These are phyloP conservation scores for Ophiostoma tasmaniense DNA, from an alignment of 2,329 filamentous ascomycete genomes.

Conservation along the genomic window DNA sequence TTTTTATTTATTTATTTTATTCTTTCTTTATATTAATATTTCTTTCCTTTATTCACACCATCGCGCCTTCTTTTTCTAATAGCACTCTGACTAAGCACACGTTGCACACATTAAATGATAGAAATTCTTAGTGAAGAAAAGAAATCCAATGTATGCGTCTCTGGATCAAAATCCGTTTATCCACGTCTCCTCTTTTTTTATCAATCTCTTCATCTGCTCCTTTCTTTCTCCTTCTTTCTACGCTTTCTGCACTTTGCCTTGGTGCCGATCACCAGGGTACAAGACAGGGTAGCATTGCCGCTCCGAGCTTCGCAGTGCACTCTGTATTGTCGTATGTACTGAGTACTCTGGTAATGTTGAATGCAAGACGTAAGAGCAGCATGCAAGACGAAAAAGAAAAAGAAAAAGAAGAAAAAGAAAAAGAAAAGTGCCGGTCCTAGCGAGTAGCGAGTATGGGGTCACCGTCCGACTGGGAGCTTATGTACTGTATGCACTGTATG, in stretches of 20 bases:
- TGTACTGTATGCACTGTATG: too few species aligned
- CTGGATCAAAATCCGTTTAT: neutral
- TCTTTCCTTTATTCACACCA: neutral
- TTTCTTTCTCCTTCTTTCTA: neutral
- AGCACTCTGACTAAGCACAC: too few species aligned
- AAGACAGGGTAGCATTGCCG: conserved; percentile 4
- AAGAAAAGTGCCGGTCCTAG: neutral
- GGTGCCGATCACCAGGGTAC: conserved; percentile 3
- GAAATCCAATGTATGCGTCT: neutral
- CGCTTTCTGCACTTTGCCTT: neutral
- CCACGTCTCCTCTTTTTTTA: conserved; percentile 6
- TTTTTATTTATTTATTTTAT: neutral
- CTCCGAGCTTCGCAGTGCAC: neutral
- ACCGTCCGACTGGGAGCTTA: neutral
- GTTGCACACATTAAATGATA: too few species aligned
- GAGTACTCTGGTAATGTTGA: too few species aligned
- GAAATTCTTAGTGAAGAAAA: neutral
- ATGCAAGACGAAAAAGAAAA: neutral
- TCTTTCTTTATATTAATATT: too few species aligned
- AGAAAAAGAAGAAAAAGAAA: too few species aligned
- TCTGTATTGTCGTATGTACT: too few species aligned
- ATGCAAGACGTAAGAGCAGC: conserved; percentile 1
- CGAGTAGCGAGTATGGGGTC: conserved; percentile 7
- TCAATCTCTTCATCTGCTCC: conserved; percentile 1
- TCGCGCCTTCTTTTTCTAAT: too few species aligned